A percentile compares a stretch with the other conserved stretches of the same genome.
These are phyloP conservation scores for Cyanidioschyzon merolae DNA, from an alignment of 23 red algal genomes.

Conservation along the genomic window DNA sequence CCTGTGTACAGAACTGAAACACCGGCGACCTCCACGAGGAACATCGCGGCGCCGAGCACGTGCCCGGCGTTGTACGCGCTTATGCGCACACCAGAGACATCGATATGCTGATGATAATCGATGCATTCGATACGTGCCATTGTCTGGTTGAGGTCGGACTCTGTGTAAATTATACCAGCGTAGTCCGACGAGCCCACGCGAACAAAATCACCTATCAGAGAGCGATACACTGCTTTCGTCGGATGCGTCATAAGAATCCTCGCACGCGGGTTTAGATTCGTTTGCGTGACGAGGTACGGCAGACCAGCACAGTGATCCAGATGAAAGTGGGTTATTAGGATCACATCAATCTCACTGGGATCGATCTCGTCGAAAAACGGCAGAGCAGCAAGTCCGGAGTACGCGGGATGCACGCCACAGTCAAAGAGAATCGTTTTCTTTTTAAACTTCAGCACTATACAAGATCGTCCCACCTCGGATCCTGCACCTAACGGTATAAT, in stretches of 20 bases:
- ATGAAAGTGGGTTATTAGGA: conserved; percentile 95
- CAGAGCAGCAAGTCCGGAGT: conserved; percentile 85
- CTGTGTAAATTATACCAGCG: conserved; percentile 76
- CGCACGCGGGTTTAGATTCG: conserved; percentile 84
- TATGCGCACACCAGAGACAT: conserved; percentile 81
- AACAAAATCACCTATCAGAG: conserved; percentile 92
- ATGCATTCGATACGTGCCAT: conserved; percentile 87
- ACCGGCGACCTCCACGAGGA: conserved; percentile 91
- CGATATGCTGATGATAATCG: conserved; percentile 92
- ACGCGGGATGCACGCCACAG: conserved; percentile 98
- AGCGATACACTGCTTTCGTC: conserved; percentile 89
- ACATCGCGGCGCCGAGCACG: conserved; percentile 97
- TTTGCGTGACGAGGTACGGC: conserved; percentile 82
- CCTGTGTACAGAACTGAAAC: conserved; percentile 93
- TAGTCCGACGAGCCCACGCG: conserved; percentile 59
- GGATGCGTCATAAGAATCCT: conserved; percentile 98
- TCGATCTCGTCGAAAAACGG: conserved; percentile 95
- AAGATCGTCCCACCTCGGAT: conserved; percentile 91
- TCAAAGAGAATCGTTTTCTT: conserved; percentile 96
- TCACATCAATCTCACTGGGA: conserved; percentile 75
- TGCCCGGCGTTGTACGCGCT: conserved; percentile 93
- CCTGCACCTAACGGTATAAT: conserved; percentile 88
- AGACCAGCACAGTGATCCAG: conserved; percentile 92
- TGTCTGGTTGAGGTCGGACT: conserved; percentile 71
- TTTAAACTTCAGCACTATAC: conserved; percentile 82